Evolutionary conservation across 228 moss, liverwort and hornwort species (phyloP).

Genomic region (Sphagnum magellanicum): DNA sequence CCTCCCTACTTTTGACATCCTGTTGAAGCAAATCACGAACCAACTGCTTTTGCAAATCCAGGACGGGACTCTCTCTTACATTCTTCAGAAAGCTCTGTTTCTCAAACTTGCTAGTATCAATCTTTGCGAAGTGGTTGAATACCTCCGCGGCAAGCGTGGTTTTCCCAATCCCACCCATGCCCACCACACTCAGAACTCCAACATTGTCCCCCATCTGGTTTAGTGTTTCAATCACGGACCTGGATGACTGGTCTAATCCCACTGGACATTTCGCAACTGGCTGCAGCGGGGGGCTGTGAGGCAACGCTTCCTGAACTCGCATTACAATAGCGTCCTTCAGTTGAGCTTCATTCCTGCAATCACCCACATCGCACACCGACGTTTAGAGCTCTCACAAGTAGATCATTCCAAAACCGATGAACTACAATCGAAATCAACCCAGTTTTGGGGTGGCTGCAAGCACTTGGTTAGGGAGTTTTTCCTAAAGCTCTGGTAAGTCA

Average conservation of each 20-base stretch:
- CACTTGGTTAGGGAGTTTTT: no score
- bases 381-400: no score
- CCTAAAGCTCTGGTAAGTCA: no score
- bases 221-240: not conserved
- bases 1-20: not conserved
- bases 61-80: not conserved
- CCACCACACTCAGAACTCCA: constrained; percentile 18
- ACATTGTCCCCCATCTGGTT: constrained; percentile 15
- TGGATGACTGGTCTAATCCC: not conserved
- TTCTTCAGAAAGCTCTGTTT: constrained; percentile 1
- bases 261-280: not conserved
- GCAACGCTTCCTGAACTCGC: no score
- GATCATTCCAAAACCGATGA: no score
- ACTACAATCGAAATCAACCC: no score
- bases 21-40: constrained; percentile 1
- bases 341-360: no score
- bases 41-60: constrained; percentile 4
- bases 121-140: constrained; percentile 9
- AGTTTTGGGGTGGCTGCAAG: no score
- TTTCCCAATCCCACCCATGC: constrained; percentile 39
- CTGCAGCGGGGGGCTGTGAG: no score
- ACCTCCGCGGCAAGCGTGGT: constrained; percentile 26
- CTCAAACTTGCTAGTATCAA: not conserved
- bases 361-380: no score
- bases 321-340: no score